A percentile compares a stretch with the other conserved stretches of the same genome.
These are phyloP conservation scores for Gaertneriomyces semiglobifer DNA, from an alignment of 192 early-diverging fungal genomes.

Conservation along the genomic window DNA sequence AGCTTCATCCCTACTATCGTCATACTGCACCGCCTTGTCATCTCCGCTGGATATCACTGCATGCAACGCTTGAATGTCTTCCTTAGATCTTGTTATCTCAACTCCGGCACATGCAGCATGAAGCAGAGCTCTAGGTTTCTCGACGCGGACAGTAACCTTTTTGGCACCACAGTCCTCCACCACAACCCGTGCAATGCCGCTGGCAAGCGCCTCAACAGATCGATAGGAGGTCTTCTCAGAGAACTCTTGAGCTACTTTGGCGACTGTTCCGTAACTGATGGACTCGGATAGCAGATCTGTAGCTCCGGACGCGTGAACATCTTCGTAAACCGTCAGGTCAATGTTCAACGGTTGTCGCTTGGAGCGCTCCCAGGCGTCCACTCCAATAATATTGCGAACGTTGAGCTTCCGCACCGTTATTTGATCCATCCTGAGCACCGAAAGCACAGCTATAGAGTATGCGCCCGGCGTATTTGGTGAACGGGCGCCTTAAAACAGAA, in stretches of 20 bases:
- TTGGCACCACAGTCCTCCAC: slow-evolving; percentile 73
- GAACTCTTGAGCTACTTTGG: slow-evolving; percentile 71
- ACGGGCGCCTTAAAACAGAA: too few relatives aligned
- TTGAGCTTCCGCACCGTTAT: slow-evolving; percentile 66
- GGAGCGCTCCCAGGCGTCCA: slow-evolving; percentile 90
- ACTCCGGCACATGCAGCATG: slow-evolving; percentile 87
- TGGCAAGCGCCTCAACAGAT: slow-evolving; percentile 90
- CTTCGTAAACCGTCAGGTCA: slow-evolving; percentile 68
- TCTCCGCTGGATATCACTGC: not conserved
- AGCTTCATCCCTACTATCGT: slow-evolving; percentile 24
- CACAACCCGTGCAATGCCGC: slow-evolving; percentile 73
- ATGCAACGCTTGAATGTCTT: slow-evolving; percentile 48
- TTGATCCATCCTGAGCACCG: slow-evolving; percentile 18
- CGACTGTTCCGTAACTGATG: slow-evolving; percentile 79
- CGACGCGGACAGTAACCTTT: slow-evolving; percentile 70
- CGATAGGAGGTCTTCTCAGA: slow-evolving; percentile 69
- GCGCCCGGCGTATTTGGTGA: too few relatives aligned
- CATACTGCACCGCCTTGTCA: not conserved
- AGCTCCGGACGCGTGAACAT: slow-evolving; percentile 70
- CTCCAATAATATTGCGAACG: slow-evolving; percentile 80
- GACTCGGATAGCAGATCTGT: slow-evolving; percentile 76
- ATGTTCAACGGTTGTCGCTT: slow-evolving; percentile 84
- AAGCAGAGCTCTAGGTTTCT: slow-evolving; percentile 86
- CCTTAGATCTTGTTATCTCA: slow-evolving; percentile 73
- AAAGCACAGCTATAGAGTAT: not conserved